Percentiles rank a stretch among this genome's conserved stretches.
These are phyloP conservation scores for Vanderwaltozyma yarrowii DNA, from an alignment of 805 yeast species.

Conservation along the genomic window DNA sequence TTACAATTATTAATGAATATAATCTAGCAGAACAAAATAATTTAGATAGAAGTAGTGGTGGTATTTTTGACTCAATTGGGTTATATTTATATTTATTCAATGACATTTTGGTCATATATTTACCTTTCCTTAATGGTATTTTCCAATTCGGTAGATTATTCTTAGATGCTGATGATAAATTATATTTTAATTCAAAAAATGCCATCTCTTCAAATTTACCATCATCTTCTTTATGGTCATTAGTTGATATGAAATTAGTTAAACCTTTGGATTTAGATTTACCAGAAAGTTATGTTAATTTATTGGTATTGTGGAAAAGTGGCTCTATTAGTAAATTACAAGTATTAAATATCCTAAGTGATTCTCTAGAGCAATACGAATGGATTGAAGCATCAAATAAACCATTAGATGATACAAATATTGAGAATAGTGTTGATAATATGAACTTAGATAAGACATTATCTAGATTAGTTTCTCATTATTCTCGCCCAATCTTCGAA, in stretches of 20 bases:
- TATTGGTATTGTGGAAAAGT: conserved; percentile 52
- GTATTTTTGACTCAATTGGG: conserved; percentile 21
- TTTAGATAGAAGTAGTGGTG: conserved; percentile 7
- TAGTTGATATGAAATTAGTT: conserved; percentile 21
- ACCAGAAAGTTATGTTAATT: conserved; percentile 19
- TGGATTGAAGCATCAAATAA: conserved; percentile 23
- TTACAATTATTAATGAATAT: conserved; percentile 11
- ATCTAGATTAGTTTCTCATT: conserved; percentile 37
- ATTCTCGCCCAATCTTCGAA: conserved; percentile 44
- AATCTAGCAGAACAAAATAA: conserved; percentile 12
- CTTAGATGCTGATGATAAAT: conserved; percentile 8
- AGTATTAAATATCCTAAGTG: conserved; percentile 23
- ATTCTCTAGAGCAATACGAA: conserved; percentile 13
- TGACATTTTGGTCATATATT: conserved; percentile 28
- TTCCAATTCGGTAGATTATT: conserved; percentile 33
- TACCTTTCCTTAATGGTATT: conserved; percentile 36
- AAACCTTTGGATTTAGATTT: conserved; percentile 16
- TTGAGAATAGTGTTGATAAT: conserved; percentile 36
- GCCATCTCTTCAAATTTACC: conserved; percentile 19
- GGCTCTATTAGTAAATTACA: conserved; percentile 44
- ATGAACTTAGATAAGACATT: conserved; percentile 34
- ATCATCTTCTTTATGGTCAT: conserved; percentile 24
- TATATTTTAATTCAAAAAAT: conserved; percentile 6
- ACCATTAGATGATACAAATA: conserved; percentile 24
- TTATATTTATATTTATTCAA: conserved; percentile 29